A percentile compares a stretch with the other conserved stretches of the same genome.
phyloP scores from a whole-genome alignment of 257 asterid species.

The Salvia splendens region DNA sequence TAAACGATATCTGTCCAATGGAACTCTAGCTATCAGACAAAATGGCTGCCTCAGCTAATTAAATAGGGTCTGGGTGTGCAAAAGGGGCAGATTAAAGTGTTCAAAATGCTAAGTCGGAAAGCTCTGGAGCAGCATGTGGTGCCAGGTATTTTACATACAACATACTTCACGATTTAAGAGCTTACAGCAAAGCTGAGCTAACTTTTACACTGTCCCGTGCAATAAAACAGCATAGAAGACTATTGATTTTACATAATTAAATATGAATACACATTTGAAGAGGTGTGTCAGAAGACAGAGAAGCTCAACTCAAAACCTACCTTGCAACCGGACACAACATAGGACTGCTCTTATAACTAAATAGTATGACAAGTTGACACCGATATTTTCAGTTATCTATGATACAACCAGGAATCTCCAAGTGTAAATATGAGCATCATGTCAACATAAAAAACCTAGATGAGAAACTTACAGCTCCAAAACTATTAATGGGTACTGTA shows the following conservation, averaged over 20 bases:
- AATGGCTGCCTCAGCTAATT: neutral
- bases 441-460: conserved; percentile 1
- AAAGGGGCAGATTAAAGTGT: conserved; percentile 1
- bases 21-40: neutral
- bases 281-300: conserved; percentile 13
- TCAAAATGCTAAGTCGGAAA: neutral
- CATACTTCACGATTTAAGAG: conserved; percentile 1
- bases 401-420: neutral
- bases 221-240: neutral
- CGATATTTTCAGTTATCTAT: conserved; percentile 1
- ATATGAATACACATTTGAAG: conserved; percentile 12
- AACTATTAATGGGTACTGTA: conserved; percentile 25
- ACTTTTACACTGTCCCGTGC: neutral
- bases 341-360: neutral
- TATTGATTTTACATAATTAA: neutral
- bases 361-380: neutral
- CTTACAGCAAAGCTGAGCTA: conserved; percentile 11
- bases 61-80: neutral
- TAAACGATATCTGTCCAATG: neutral
- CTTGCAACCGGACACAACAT: conserved; percentile 1
- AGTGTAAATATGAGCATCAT: conserved; percentile 8
- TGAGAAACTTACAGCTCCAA: conserved; percentile 6
- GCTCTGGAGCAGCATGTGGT: neutral
- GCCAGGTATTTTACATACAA: conserved; percentile 2
- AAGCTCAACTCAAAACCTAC: conserved; percentile 8